phyloP scores from a whole-genome alignment of 345 rosid species.

The Acer saccharum region DNA sequence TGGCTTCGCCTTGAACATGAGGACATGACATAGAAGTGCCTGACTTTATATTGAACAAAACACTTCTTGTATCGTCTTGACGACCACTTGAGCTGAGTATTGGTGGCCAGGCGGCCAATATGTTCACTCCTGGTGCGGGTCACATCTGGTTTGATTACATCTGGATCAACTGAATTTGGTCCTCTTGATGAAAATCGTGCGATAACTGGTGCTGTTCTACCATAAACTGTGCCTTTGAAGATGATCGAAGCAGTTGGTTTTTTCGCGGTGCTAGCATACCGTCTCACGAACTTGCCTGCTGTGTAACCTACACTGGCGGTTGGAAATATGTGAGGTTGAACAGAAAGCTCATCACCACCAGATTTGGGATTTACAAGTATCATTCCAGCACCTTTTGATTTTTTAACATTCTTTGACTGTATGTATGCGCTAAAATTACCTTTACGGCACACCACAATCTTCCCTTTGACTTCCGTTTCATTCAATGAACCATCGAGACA shows the following conservation, averaged over 20 bases:
- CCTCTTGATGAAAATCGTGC: conserved; percentile 86
- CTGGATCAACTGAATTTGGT: conserved; percentile 56
- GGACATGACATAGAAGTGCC: conserved; percentile 96
- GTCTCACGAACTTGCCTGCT: conserved; percentile 40
- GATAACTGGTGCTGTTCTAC: conserved; percentile 58
- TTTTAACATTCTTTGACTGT: conserved; percentile 42
- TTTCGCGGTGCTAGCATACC: conserved; percentile 40
- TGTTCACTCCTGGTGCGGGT: conserved; percentile 75
- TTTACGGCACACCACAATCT: conserved; percentile 40
- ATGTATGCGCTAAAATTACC: conserved; percentile 12
- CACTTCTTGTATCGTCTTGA: conserved; percentile 53
- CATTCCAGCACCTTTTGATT: conserved; percentile 68
- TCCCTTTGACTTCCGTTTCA: conserved; percentile 36
- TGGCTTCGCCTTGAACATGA: too few species aligned
- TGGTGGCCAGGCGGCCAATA: conserved; percentile 79
- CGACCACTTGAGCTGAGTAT: conserved; percentile 48
- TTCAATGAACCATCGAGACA: conserved; percentile 29
- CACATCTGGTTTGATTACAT: conserved; percentile 71
- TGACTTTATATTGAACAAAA: conserved; percentile 61
- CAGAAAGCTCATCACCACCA: conserved; percentile 63
- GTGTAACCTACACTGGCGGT: conserved; percentile 51
- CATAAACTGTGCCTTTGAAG: conserved; percentile 59
- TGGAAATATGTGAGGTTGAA: conserved; percentile 62
- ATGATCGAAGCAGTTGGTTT: conserved; percentile 52
- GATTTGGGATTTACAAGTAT: conserved; percentile 42